Base-by-base conservation (phyloP, 371 early-diverging fungal genomes). In the Funneliformis caledonium region DNA sequence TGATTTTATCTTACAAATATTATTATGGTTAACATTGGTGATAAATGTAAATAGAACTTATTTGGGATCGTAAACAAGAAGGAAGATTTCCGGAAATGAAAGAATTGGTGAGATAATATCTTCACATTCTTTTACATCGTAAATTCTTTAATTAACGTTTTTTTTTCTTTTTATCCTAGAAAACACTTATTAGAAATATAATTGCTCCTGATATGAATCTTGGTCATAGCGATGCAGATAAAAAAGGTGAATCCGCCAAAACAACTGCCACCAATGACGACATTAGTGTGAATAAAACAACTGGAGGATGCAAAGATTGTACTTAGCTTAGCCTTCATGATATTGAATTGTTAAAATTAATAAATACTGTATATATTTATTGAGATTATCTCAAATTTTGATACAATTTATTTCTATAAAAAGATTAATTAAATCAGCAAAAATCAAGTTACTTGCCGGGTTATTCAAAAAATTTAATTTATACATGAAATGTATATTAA, bases 31-130 rank as follows among this genome's bases (percentile, higher is more conserved):
- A 37, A 37, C 37, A 4, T 52, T 52, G 4, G 4, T 52, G 26
- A 26, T 26, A 26, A 26, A 26, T 52, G 14, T 26, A 22, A 8
- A 6, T 74, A 86, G 87, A 80, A 16, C 83, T 89, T 45, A 86
- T 93, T 62, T 93, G 90, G 86, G 92, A 93, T 82, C 88, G 93
- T 78, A 92, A 91, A 82, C 84, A 88, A 19, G 87, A 88, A 76
- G 89, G 88, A 14, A 78, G 92, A 47, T 93, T 93, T 81, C 93
- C 93, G 10, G 93, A 93, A 83, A 87, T 93, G 86, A 93, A 93
- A 83, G 92, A 92, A 80, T 83, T 91, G 83, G 89, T 89, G 85
- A 82, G 76, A 73, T 19, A 7, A 22, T 16, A 56, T 6, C 16
- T 56, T 16, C 19, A 56, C 19, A 16, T 16, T 19, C 5, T 56